These are phyloP conservation scores for Elaeagnus macrophylla DNA, from an alignment of 306 rosid genomes.

Conservation along the genomic window DNA sequence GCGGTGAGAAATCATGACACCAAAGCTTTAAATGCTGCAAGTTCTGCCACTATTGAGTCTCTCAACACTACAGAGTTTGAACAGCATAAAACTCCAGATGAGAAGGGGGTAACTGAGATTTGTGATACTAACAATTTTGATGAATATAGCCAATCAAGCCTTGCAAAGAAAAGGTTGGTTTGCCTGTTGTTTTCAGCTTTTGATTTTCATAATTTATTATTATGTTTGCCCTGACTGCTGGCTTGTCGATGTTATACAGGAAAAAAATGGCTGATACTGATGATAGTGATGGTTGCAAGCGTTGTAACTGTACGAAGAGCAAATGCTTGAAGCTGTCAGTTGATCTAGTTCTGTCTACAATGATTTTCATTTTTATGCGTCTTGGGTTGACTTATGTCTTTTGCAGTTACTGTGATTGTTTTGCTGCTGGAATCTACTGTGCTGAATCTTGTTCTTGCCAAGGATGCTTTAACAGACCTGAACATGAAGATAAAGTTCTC, in stretches of 20 bases:
- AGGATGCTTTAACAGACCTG: conserved; percentile 51
- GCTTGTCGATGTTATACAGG: conserved; percentile 32
- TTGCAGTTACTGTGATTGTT: conserved; percentile 72
- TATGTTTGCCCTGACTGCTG: conserved; percentile 8
- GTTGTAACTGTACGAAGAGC: conserved; percentile 62
- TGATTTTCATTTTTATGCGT: background rate
- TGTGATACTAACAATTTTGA: conserved; percentile 21
- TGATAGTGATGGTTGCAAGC: conserved; percentile 35
- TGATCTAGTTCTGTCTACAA: conserved; percentile 11
- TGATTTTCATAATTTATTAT: conserved; percentile 1
- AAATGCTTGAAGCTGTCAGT: conserved; percentile 79
- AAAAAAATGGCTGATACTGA: conserved; percentile 23
- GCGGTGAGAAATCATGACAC: conserved; percentile 22
- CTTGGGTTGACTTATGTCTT: conserved; percentile 12
- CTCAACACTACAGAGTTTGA: conserved; percentile 12
- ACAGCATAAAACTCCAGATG: conserved; percentile 19
- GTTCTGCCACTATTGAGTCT: conserved; percentile 24
- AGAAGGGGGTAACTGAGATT: conserved; percentile 20
- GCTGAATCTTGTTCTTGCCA: conserved; percentile 45
- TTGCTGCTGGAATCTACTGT: conserved; percentile 51
- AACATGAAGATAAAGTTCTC: conserved; percentile 31
- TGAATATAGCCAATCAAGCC: conserved; percentile 26
- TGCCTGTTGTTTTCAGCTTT: conserved; percentile 5
- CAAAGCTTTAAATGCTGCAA: conserved; percentile 20
- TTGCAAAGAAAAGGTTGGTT: conserved; percentile 45